These are phyloP conservation scores for Zizania palustris DNA, from an alignment of 202 grass and related monocot genomes.

Conservation along the genomic window DNA sequence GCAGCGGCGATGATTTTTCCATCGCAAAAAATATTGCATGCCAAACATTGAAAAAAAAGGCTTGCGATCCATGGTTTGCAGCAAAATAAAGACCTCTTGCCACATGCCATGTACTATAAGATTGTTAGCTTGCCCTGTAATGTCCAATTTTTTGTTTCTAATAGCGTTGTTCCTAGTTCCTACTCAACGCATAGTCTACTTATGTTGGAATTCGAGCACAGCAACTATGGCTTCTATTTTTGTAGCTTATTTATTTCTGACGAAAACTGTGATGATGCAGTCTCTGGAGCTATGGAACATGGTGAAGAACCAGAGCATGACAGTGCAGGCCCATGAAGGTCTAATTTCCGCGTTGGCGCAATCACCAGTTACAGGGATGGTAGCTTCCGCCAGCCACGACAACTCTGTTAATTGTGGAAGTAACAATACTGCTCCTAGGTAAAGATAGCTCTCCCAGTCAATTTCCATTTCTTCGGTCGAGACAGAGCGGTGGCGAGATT, in stretches of 20 bases:
- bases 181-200: neutral
- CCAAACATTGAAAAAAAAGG: neutral
- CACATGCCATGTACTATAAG: neutral
- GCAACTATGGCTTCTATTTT: neutral
- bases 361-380: slow-evolving; percentile 77
- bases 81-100: neutral
- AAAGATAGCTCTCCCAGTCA: slow-evolving; percentile 29
- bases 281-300: slow-evolving; percentile 94
- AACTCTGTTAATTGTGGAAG: slow-evolving; percentile 98
- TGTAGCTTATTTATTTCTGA: slow-evolving; percentile 14
- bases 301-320: slow-evolving; percentile 87
- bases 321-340: slow-evolving; percentile 84
- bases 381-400: slow-evolving; percentile 96
- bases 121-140: neutral
- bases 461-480: slow-evolving; percentile 38
- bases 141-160: neutral
- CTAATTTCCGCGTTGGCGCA: slow-evolving; percentile 75
- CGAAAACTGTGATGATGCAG: slow-evolving; percentile 49
- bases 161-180: neutral
- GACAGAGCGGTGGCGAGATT: slow-evolving; percentile 32
- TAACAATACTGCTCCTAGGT: slow-evolving; percentile 45
- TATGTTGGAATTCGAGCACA: neutral
- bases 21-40: neutral
- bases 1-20: neutral
- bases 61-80: neutral